Percentiles rank a stretch among this genome's conserved stretches.
phyloP scores from a whole-genome alignment of 2,329 filamentous ascomycete species.

The Fusarium dlaminii region DNA sequence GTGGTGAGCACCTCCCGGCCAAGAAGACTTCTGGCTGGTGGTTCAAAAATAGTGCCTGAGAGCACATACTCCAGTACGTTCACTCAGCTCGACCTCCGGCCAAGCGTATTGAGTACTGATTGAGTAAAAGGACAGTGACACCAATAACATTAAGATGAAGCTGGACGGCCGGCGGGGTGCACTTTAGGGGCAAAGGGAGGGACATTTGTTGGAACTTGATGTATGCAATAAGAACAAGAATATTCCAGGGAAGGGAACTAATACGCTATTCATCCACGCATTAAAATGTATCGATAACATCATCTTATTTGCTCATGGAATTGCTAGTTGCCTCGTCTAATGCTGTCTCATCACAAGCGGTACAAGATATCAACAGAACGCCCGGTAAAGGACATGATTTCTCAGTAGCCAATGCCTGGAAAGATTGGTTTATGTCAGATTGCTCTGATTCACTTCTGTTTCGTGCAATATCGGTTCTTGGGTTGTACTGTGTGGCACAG shows the following conservation, averaged over 20 bases:
- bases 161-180: not conserved
- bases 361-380: not conserved
- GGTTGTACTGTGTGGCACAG: not conserved
- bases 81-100: not conserved
- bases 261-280: not conserved
- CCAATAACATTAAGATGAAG: not conserved
- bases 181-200: not conserved
- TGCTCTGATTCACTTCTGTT: not conserved
- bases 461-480: not conserved
- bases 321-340: not conserved
- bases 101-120: not conserved
- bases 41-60: conserved; percentile 28
- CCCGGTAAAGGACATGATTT: not conserved
- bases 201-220: conserved; percentile 1
- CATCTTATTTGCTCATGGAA: not conserved
- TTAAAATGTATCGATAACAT: not conserved
- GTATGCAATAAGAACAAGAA: not conserved
- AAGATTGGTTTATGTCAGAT: not conserved
- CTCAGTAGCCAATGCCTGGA: not conserved
- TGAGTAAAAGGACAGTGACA: not conserved
- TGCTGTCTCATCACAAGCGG: not conserved
- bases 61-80: not conserved
- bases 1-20: conserved; percentile 15
- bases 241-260: not conserved
- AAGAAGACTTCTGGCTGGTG: conserved; percentile 30